These are phyloP conservation scores for Endothia cerciana DNA, from an alignment of 2,329 filamentous ascomycete species.

Conservation along the genomic window DNA sequence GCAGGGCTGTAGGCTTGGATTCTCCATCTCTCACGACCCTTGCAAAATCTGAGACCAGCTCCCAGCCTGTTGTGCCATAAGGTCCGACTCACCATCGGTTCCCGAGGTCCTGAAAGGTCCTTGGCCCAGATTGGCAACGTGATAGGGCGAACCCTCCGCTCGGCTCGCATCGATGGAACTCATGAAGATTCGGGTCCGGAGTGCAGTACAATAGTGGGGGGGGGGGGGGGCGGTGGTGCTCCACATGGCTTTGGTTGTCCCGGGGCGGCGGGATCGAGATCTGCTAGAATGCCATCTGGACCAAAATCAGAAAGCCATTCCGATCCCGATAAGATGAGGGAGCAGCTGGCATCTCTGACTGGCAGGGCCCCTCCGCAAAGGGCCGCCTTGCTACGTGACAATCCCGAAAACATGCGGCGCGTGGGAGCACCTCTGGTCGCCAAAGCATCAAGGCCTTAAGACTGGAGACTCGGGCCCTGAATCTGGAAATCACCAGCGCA, in stretches of 20 bases:
- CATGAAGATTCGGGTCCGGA: neutral
- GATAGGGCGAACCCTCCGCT: neutral
- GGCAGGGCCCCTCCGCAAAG: neutral
- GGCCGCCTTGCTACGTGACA: neutral
- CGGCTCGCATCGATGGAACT: neutral
- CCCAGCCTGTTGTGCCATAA: neutral
- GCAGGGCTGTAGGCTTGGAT: too few species aligned
- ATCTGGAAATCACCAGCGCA: neutral
- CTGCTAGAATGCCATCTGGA: constrained; percentile 8
- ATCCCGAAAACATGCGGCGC: neutral
- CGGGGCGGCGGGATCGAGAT: constrained; percentile 5
- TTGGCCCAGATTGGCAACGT: too few species aligned
- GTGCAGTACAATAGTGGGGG: too few species aligned
- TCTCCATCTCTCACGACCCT: too few species aligned
- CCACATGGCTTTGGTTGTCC: neutral
- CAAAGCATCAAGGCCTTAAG: neutral
- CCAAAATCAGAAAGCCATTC: neutral
- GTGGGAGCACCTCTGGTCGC: neutral
- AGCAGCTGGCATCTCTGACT: neutral
- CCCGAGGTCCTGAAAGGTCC: neutral
- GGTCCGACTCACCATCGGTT: neutral
- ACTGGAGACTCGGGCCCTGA: neutral
- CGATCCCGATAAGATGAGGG: neutral
- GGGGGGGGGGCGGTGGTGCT: neutral
- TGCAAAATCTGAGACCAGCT: neutral